These are phyloP conservation scores for Tolypocladium nubicola DNA, from an alignment of 2,329 filamentous ascomycete species.

Conservation along the genomic window DNA sequence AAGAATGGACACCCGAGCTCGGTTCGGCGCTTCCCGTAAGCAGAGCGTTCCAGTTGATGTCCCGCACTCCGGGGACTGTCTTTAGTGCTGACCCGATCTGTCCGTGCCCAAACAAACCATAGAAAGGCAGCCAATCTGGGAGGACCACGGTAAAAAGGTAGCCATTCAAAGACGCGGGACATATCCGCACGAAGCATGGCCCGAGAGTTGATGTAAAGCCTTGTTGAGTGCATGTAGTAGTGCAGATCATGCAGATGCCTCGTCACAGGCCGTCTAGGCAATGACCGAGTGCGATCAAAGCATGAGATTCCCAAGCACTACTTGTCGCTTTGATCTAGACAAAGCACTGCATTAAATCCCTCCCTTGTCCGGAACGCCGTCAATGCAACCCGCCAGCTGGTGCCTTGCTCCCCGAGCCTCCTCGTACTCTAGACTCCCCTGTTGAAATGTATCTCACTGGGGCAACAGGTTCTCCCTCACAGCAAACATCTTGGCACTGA, in stretches of 20 bases:
- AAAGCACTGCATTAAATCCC: constrained; percentile 25
- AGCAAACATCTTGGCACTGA: constrained; percentile 96
- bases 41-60: neutral
- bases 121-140: neutral
- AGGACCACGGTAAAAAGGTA: neutral
- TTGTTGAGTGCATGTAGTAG: neutral
- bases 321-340: constrained; percentile 22
- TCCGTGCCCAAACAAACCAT: neutral
- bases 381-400: constrained; percentile 27
- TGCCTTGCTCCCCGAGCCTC: constrained; percentile 16
- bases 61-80: neutral
- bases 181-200: neutral
- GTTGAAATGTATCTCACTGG: constrained; percentile 25
- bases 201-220: neutral
- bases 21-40: neutral
- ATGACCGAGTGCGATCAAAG: neutral
- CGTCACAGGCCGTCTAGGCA: neutral
- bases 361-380: constrained; percentile 29
- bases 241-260: neutral
- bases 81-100: neutral
- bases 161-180: neutral
- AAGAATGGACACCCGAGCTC: neutral
- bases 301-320: neutral
- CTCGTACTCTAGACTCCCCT: neutral
- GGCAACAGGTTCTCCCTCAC: constrained; percentile 63